Percentiles rank a stretch among this genome's conserved stretches.
Conservation (phyloP, 1,284 basidiomycete genomes). For the Xerocomus nothofagi region DNA sequence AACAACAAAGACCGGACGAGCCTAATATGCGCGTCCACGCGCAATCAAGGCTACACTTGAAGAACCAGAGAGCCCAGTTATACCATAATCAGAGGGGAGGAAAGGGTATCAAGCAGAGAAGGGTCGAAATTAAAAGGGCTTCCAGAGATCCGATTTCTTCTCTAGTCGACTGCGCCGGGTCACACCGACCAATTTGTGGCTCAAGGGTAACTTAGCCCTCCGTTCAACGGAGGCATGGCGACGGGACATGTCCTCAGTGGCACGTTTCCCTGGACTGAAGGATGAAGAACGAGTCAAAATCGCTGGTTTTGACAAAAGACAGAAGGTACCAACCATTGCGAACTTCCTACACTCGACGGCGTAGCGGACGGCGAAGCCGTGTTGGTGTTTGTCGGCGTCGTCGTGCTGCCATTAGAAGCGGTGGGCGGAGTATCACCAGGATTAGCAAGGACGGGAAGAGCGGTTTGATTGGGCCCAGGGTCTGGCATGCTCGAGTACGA, state of each 20-base stretch:
- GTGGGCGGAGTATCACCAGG: background rate
- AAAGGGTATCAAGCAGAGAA: background rate
- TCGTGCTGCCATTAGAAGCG: background rate
- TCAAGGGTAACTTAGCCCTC: background rate
- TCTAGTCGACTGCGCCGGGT: constrained; percentile 11
- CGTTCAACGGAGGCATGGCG: constrained; percentile 8
- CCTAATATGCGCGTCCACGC: constrained; percentile 11
- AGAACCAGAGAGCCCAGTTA: background rate
- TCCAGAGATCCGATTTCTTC: constrained; percentile 10
- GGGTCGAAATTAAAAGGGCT: constrained; percentile 5
- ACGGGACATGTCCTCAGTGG: constrained; percentile 3
- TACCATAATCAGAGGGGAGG: background rate
- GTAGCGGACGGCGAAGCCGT: background rate
- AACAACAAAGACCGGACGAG: constrained; percentile 9
- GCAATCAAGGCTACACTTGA: background rate
- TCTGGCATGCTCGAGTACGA: constrained; percentile 22
- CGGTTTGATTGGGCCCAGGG: constrained; percentile 27
- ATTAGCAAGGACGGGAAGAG: constrained; percentile 17
- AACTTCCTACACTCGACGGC: constrained; percentile 1
- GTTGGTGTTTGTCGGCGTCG: background rate
- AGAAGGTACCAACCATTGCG: constrained; percentile 17
- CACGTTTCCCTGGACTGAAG: constrained; percentile 6
- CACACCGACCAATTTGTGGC: constrained; percentile 3
- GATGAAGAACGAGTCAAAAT: background rate
- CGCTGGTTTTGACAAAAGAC: background rate